Conservation (phyloP, 73 alveolate species). For the Paramecium pentaurelia region DNA sequence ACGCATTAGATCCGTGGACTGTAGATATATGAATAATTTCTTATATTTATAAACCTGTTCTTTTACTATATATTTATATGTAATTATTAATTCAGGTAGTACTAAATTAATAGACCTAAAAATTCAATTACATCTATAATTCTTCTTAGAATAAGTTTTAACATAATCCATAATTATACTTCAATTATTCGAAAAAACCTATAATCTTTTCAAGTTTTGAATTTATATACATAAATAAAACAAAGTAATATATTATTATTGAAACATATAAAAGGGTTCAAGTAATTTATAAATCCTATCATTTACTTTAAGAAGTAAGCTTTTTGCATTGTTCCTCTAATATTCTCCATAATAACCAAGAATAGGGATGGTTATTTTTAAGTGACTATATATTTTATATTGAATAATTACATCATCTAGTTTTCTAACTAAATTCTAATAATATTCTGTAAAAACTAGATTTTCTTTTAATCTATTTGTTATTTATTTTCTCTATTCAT, state of each 20-base stretch:
- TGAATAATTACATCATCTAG: neutral
- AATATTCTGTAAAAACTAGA: neutral
- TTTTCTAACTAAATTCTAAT: constrained; percentile 19
- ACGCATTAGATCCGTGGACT: neutral
- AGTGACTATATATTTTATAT: neutral
- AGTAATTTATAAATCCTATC: neutral
- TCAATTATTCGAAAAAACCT: no score
- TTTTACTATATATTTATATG: neutral
- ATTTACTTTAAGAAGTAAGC: neutral
- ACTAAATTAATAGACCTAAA: neutral
- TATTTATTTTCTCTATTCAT: neutral
- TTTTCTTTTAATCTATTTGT: neutral
- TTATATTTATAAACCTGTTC: neutral
- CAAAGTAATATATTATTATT: neutral
- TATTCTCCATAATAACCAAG: constrained; percentile 37
- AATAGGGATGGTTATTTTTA: neutral
- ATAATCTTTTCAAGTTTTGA: neutral
- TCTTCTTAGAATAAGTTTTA: neutral
- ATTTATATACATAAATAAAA: neutral
- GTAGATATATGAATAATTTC: neutral
- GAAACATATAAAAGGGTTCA: neutral
- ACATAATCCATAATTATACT: neutral
- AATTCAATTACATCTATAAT: neutral
- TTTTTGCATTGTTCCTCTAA: constrained; percentile 24
- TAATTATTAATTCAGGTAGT: neutral